A percentile compares a stretch with the other conserved stretches of the same genome.
phyloP scores from a whole-genome alignment of 139 green algal genomes.

The Micractinium conductrix region DNA sequence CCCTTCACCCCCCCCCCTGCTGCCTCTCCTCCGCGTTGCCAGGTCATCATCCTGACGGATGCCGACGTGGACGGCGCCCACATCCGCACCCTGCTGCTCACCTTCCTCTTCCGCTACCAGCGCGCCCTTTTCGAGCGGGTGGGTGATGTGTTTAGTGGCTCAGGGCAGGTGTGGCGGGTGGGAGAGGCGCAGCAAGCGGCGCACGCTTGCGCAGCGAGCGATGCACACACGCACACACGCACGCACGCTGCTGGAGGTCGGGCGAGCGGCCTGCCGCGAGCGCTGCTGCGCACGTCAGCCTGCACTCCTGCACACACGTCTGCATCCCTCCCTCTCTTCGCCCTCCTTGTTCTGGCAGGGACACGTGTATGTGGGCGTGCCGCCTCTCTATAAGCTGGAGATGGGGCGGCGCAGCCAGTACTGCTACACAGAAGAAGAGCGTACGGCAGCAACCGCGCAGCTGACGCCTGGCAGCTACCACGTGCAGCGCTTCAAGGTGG shows the following conservation, averaged over 20 bases:
- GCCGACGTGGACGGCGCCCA: conserved; percentile 98
- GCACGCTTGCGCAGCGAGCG: no score
- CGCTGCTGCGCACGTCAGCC: no score
- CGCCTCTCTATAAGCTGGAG: conserved; percentile 86
- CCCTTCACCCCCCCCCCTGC: no score
- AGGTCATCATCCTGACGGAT: conserved; percentile 98
- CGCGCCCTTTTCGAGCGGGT: conserved; percentile 78
- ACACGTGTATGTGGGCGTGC: conserved; percentile 94
- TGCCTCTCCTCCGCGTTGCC: no score
- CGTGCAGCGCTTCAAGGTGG: conserved; percentile 94
- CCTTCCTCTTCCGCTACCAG: conserved; percentile 97
- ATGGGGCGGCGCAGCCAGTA: conserved; percentile 54
- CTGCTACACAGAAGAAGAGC: conserved; percentile 80
- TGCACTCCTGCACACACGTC: no score
- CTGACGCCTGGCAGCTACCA: conserved; percentile 54
- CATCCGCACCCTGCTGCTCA: conserved; percentile 98
- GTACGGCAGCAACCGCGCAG: conserved; percentile 48
- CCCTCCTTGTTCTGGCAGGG: no score
- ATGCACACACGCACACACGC: no score
- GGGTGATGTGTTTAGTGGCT: background rate
- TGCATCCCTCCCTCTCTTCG: no score
- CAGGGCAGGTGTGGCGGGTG: no score
- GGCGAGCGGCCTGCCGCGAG: no score
- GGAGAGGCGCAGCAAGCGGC: no score
- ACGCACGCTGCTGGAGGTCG: no score